phyloP scores from a whole-genome alignment of 1,139 yeast genomes.

The Saccharomyces hybrid region DNA sequence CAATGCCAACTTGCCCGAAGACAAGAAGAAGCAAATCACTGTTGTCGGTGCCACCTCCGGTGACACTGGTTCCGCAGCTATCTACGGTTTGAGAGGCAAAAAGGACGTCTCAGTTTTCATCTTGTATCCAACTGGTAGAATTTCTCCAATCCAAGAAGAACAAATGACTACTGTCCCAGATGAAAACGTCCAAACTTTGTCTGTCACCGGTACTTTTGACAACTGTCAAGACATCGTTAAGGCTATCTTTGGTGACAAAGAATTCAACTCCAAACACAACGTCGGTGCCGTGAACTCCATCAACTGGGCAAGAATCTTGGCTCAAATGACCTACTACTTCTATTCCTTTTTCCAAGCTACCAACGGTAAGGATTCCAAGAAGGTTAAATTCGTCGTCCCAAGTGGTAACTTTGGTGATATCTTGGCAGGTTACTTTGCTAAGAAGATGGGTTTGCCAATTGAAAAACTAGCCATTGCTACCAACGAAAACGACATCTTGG shows the following conservation, averaged over 20 bases:
- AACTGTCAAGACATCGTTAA: conserved; percentile 97
- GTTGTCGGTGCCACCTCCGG: conserved; percentile 99
- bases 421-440: conserved; percentile 91
- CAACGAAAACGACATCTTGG: conserved; percentile 87
- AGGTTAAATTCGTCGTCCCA: conserved; percentile 84
- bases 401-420: conserved; percentile 98
- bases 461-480: conserved; percentile 88
- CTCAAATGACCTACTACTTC: conserved; percentile 95
- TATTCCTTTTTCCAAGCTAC: conserved; percentile 78
- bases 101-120: conserved; percentile 94
- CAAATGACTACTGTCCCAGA: conserved; percentile 99
- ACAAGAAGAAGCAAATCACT: conserved; percentile 70
- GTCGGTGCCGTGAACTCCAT: conserved; percentile 97
- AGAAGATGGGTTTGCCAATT: conserved; percentile 89
- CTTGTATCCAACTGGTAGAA: conserved; percentile 93
- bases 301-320: conserved; percentile 97
- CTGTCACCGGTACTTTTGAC: conserved; percentile 93
- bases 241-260: conserved; percentile 80
- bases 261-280: conserved; percentile 81
- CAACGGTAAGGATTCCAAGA: conserved; percentile 35
- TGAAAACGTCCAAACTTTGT: conserved; percentile 83
- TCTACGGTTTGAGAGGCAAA: conserved; percentile 92
- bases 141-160: conserved; percentile 94
- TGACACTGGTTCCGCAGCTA: conserved; percentile 98
- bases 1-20: conserved; percentile 54